Evolutionary conservation across 495 filamentous ascomycete genomes (phyloP).

Genomic region (Xylaria acuta): DNA sequence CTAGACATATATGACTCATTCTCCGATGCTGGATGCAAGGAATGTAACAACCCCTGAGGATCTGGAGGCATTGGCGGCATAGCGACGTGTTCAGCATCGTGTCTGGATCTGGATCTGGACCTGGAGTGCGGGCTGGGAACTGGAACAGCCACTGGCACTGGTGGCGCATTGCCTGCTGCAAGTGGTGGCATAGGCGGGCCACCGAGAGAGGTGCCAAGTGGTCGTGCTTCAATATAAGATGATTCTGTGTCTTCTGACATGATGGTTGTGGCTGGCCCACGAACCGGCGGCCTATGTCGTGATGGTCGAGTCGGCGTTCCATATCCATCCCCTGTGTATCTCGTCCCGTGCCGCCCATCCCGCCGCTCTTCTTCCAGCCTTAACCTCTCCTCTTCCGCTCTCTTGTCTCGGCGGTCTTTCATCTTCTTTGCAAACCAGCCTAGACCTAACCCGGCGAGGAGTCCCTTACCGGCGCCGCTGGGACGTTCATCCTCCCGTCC

Average conservation of each 20-base stretch:
- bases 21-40: slow-evolving; percentile 65
- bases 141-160: slow-evolving; percentile 31
- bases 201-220: slow-evolving; percentile 33
- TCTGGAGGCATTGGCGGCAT: slow-evolving; percentile 62
- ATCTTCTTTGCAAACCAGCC: slow-evolving; percentile 69
- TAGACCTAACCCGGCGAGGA: slow-evolving; percentile 71
- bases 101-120: slow-evolving; percentile 42
- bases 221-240: slow-evolving; percentile 50
- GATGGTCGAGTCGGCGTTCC: slow-evolving; percentile 61
- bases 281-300: slow-evolving; percentile 43
- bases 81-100: slow-evolving; percentile 43
- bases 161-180: slow-evolving; percentile 52
- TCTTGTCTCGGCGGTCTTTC: slow-evolving; percentile 63
- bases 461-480: slow-evolving; percentile 62
- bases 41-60: slow-evolving; percentile 63
- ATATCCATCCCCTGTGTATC: slow-evolving; percentile 66
- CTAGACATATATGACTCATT: slow-evolving; percentile 62
- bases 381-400: slow-evolving; percentile 71
- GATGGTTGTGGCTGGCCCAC: slow-evolving; percentile 43
- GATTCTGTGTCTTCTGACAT: slow-evolving; percentile 49
- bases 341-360: slow-evolving; percentile 47
- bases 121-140: slow-evolving; percentile 35
- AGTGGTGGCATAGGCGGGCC: slow-evolving; percentile 49
- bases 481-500: slow-evolving; percentile 39
- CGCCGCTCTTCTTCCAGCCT: slow-evolving; percentile 57